Evolutionary conservation across 75 land plant genomes (phyloP).

Genomic region (Cupressus sempervirens): DNA sequence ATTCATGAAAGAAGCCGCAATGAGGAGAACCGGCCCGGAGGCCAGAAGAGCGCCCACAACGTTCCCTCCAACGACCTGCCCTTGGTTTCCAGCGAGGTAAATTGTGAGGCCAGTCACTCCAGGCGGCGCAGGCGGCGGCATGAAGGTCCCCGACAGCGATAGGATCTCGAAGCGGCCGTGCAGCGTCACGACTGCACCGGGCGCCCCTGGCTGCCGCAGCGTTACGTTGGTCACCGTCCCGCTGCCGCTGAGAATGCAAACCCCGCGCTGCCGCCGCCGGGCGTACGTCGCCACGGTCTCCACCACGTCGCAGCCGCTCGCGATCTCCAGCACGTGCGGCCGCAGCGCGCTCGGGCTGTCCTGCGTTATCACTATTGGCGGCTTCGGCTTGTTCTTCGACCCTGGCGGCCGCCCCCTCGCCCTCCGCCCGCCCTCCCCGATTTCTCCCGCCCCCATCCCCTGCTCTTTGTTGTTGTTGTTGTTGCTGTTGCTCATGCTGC

Average conservation of each 20-base stretch:
- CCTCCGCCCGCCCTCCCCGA: conserved; percentile 22
- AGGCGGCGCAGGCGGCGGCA: conserved; percentile 39
- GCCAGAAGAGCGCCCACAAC: conserved; percentile 40
- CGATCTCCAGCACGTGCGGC: conserved; percentile 40
- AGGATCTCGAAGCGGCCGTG: conserved; percentile 87
- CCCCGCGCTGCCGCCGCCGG: conserved; percentile 35
- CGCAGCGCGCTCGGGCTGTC: conserved; percentile 36
- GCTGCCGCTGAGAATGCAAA: conserved; percentile 43
- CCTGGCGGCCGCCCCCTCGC: conserved; percentile 51
- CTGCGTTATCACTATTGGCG: conserved; percentile 43
- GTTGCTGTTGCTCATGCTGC: conserved; percentile 21
- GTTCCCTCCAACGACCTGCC: conserved; percentile 42
- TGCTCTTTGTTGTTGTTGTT: conserved; percentile 12
- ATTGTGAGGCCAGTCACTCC: conserved; percentile 19
- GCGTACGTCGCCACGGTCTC: conserved; percentile 46
- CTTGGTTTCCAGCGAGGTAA: conserved; percentile 31
- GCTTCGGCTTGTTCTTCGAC: conserved; percentile 59
- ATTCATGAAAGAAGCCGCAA: conserved; percentile 41
- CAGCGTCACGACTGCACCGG: conserved; percentile 64
- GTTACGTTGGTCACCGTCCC: conserved; percentile 82
- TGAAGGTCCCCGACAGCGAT: conserved; percentile 70
- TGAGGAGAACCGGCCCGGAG: conserved; percentile 35
- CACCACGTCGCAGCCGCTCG: conserved; percentile 37
- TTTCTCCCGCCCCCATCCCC: neutral
- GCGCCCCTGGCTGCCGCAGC: conserved; percentile 68